Percentiles rank a stretch among this genome's conserved stretches.
Evolutionary conservation across 495 filamentous ascomycete genomes (phyloP).

Genomic region (Apiosordaria backusii): DNA sequence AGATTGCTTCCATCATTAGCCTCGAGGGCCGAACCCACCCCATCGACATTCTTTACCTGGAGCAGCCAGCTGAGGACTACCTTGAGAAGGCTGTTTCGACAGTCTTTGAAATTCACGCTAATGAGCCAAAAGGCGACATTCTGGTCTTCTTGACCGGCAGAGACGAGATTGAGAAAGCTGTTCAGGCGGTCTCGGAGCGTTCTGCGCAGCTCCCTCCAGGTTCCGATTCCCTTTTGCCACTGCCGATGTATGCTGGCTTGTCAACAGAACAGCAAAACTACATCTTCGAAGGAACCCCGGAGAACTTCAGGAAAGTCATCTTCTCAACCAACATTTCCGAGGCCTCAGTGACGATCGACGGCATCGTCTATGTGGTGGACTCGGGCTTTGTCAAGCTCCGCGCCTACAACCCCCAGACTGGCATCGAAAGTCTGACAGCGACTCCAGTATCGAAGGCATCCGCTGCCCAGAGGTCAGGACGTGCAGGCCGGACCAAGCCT

Average conservation of each 20-base stretch:
- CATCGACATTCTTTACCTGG: conserved; percentile 83
- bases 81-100: conserved; percentile 82
- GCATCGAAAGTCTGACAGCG: conserved; percentile 89
- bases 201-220: conserved; percentile 68
- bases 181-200: conserved; percentile 76
- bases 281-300: conserved; percentile 83
- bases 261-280: conserved; percentile 88
- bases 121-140: conserved; percentile 85
- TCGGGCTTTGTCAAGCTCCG: conserved; percentile 89
- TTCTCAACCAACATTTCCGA: conserved; percentile 96
- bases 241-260: conserved; percentile 87
- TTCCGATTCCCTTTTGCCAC: conserved; percentile 64
- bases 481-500: conserved; percentile 86
- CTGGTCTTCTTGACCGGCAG: conserved; percentile 89
- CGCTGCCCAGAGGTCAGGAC: conserved; percentile 85
- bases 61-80: conserved; percentile 80
- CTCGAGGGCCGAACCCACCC: conserved; percentile 89
- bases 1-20: conserved; percentile 72
- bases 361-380: conserved; percentile 90
- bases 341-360: conserved; percentile 90
- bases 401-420: conserved; percentile 79
- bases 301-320: conserved; percentile 85
- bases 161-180: conserved; percentile 84
- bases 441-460: conserved; percentile 89
- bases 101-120: conserved; percentile 89